Conservation (phyloP, 2,329 filamentous ascomycete species). For the Aureobasidium sp. region DNA sequence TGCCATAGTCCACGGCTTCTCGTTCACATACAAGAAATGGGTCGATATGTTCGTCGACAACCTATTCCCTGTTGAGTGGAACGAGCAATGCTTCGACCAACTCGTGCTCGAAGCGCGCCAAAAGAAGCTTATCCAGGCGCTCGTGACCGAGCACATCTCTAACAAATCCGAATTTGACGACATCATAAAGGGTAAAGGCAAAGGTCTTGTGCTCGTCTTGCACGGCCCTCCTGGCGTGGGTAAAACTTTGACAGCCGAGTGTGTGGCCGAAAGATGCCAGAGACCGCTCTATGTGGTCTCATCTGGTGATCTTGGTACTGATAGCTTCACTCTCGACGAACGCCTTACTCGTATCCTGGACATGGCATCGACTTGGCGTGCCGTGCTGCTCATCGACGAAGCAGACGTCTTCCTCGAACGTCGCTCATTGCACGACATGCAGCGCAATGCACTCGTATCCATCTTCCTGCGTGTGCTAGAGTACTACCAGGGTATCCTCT, state of each 20-base stretch:
- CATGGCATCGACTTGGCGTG: slow-evolving; percentile 21
- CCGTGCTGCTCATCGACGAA: slow-evolving; percentile 35
- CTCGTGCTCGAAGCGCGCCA: slow-evolving; percentile 28
- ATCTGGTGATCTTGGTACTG: slow-evolving; percentile 7
- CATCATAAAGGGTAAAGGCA: slow-evolving; percentile 32
- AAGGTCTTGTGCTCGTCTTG: slow-evolving; percentile 33
- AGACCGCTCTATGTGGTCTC: slow-evolving; percentile 12
- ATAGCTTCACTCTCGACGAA: background rate
- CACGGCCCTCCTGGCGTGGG: slow-evolving; percentile 33
- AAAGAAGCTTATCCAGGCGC: slow-evolving; percentile 28
- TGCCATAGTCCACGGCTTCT: slow-evolving; percentile 29
- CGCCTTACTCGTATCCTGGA: background rate
- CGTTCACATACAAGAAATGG: slow-evolving; percentile 30
- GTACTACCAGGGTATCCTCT: slow-evolving; percentile 35
- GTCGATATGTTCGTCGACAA: slow-evolving; percentile 31
- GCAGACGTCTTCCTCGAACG: slow-evolving; percentile 32
- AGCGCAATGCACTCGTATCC: slow-evolving; percentile 24
- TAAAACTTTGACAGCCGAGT: slow-evolving; percentile 32
- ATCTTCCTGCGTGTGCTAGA: slow-evolving; percentile 36
- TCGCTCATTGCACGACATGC: slow-evolving; percentile 3
- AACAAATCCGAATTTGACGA: slow-evolving; percentile 26
- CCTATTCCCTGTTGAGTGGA: slow-evolving; percentile 28
- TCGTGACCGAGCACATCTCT: slow-evolving; percentile 28
- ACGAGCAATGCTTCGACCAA: slow-evolving; percentile 27
- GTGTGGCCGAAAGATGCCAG: slow-evolving; percentile 16